A percentile compares a stretch with the other conserved stretches of the same genome.
These are phyloP conservation scores for Isoetes engelmannii DNA, from an alignment of 83 land plant genomes.

Conservation along the genomic window DNA sequence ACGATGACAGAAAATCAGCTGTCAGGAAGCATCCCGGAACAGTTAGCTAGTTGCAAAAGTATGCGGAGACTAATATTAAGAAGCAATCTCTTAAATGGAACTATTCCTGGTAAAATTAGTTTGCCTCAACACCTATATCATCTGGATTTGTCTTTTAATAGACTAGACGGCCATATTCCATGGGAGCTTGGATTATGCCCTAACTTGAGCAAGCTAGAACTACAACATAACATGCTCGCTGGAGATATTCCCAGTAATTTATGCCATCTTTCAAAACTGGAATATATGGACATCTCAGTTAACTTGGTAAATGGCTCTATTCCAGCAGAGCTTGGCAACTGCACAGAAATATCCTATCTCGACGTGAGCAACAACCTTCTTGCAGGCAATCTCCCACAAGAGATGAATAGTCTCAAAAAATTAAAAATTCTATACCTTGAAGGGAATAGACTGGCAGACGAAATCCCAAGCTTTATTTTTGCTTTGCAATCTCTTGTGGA, in stretches of 20 bases:
- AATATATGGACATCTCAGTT: neutral
- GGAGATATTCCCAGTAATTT: neutral
- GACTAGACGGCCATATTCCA: neutral
- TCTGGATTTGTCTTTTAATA: neutral
- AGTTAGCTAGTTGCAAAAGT: neutral
- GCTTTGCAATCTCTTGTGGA: too few species aligned
- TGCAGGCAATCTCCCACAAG: too few species aligned
- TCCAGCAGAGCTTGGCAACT: too few species aligned
- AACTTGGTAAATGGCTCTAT: too few species aligned
- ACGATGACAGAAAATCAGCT: neutral
- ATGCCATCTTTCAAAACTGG: neutral
- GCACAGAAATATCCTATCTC: too few species aligned
- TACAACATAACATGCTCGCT: neutral
- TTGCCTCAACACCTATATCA: neutral
- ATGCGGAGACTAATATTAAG: neutral
- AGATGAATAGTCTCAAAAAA: too few species aligned
- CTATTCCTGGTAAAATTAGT: neutral
- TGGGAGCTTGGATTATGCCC: neutral
- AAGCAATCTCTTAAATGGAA: neutral
- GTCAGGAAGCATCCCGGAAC: neutral
- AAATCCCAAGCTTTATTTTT: too few species aligned
- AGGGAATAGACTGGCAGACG: too few species aligned
- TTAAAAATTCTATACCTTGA: too few species aligned
- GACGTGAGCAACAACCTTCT: too few species aligned
- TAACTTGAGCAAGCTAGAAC: neutral